Conservation (phyloP, 805 yeast species). For the Starmerella potacharoeniae region DNA sequence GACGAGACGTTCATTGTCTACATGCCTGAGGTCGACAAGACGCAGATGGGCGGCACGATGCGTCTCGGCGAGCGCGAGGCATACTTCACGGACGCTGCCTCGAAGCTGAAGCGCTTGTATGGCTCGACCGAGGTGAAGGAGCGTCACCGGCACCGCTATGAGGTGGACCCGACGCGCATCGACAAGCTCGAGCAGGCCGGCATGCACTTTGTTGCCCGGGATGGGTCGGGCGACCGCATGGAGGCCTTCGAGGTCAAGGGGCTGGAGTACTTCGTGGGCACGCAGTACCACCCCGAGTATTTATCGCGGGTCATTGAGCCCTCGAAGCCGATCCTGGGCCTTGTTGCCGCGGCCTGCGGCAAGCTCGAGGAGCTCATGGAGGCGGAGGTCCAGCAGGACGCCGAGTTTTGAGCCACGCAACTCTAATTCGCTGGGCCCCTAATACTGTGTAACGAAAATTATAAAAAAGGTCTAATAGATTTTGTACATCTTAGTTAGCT, state of each 20-base stretch:
- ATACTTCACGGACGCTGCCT: slow-evolving; percentile 58
- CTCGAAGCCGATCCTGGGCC: slow-evolving; percentile 89
- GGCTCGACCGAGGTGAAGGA: slow-evolving; percentile 64
- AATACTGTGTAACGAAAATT: too few species aligned
- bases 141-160: slow-evolving; percentile 98
- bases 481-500: not conserved
- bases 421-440: not conserved
- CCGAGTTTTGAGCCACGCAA: slow-evolving; percentile 14
- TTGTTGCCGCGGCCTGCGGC: slow-evolving; percentile 89
- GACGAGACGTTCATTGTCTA: slow-evolving; percentile 62
- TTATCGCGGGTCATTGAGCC: slow-evolving; percentile 94
- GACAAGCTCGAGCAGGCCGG: slow-evolving; percentile 63
- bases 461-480: not conserved
- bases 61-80: slow-evolving; percentile 92
- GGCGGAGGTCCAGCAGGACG: slow-evolving; percentile 4
- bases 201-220: slow-evolving; percentile 82
- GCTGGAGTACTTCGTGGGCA: slow-evolving; percentile 86
- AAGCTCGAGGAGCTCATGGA: slow-evolving; percentile 53
- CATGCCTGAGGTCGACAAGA: slow-evolving; percentile 97
- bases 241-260: slow-evolving; percentile 77
- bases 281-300: slow-evolving; percentile 98
- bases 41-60: slow-evolving; percentile 97
- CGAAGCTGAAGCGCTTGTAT: slow-evolving; percentile 64
- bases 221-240: slow-evolving; percentile 84
- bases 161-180: slow-evolving; percentile 80